Evolutionary conservation across 257 asterid genomes (phyloP), one percentile per base, ranked within the genome.

Genomic region (Fraxinus americana): DNA sequence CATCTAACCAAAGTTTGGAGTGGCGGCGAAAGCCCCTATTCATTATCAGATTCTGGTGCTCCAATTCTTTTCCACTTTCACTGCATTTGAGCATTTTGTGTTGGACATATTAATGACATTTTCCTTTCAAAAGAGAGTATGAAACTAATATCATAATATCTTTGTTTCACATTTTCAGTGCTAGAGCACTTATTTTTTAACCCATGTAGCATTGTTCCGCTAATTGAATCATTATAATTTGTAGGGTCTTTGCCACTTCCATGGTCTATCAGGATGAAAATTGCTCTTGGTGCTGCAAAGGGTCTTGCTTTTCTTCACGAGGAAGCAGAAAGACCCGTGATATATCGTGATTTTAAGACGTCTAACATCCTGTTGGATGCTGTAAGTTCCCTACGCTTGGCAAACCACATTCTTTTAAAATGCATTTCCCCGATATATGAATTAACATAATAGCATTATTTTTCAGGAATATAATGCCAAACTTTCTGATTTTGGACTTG

Each of bases 401-500:
- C 14, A 61, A 1, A 45, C 38, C 4, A 32, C 25, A 41, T 23
- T 84, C 41, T 36, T 70, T 19, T 35, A 5, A 8, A 45, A 2
- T 70, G n/a, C 74, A 30, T 35, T 36, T 66, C 25, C 35, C 13
- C 14, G 25, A 19, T 10, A 38, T 7, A 27, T 61, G 29, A 23
- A 70, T 39, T 75, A 38, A 12, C n/a, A 43, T 43, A 43, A 43
- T 43, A 19, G 34, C 36, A 34, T 38, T 34, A 21, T 76, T 30
- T 70, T 79, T 9, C 83, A 89, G 93, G 93, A 89, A 77, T 89
- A 89, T 73, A 89, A 89, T 70, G 89, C 93, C 74, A 89, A 89
- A 76, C 93, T 89, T 57, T 89, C 93, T 10, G 93, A 89, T 83
- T 88, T 88, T n/a, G 92, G 92, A 74, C 92, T 88, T 73, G 92